Evolutionary conservation across 2,329 filamentous ascomycete genomes (phyloP), one percentile per base, ranked within the genome.

Genomic region (Ilyonectria sp.): DNA sequence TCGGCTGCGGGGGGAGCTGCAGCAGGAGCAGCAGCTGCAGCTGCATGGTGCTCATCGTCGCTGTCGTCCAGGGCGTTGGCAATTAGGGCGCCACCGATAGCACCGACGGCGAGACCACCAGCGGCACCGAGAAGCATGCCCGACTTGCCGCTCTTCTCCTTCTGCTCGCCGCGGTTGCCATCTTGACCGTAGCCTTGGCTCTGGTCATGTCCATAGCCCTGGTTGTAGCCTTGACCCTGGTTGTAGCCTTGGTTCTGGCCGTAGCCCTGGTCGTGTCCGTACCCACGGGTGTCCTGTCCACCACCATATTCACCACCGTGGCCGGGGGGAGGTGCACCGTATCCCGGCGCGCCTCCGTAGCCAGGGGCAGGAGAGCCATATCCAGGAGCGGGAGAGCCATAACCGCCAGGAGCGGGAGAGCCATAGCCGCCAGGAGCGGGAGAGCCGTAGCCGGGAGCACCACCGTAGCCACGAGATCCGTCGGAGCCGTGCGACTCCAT

Each of bases 91-190:
- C 89, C 89, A 26, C 86, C 90, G 44, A 89, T 76, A 60, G 84
- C 86, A 71, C 89, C 88, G 13, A 86, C 80, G 1, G 86, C 89
- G 21, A 91, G 76, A 78, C 90, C 90, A 40, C 84, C 90, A 10
- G 86, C 87, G 57, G 87, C 90, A 49, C 85, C 89, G 23, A 89
- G 83, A 50, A 91, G 80, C 76, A 90, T 83, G 73, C 86, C 86
- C 21, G 85, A 87, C 70, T 83, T 86, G 61, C 84, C 84, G 46
- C 79, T 79, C 73, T 82, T 80, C 70, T 84, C 79, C 69, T 75
- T 57, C 52, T 73, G 37, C 35, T 67, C 63, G n/a, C 58, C 49
- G 11, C 69, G 64, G 11, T 75, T 62, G 33, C 72, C 74, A 37
- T 74, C 46, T 4, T 40, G 53, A 13, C 40, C 19, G 33, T 62